Percentiles rank a stretch among this genome's conserved stretches.
These are phyloP conservation scores for Aspergillus taichungensis DNA, from an alignment of 495 filamentous ascomycete genomes.

Conservation along the genomic window DNA sequence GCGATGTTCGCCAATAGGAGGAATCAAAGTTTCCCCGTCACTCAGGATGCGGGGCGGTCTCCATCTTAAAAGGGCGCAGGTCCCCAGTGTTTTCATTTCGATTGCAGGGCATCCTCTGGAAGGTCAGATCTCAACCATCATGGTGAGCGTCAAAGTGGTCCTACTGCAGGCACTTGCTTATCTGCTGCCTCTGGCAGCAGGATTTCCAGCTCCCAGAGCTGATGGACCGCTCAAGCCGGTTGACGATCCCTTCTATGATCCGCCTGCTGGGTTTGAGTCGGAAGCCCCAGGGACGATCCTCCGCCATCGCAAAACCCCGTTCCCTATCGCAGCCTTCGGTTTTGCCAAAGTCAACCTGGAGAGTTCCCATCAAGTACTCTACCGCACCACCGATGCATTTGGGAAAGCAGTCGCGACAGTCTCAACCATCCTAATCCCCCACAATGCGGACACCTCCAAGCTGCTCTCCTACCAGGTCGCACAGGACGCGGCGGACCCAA, in stretches of 20 bases:
- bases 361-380: conserved; percentile 41
- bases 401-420: conserved; percentile 39
- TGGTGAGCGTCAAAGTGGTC: no score
- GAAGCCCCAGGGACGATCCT: conserved; percentile 34
- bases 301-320: conserved; percentile 25
- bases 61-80: no score
- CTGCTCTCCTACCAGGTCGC: conserved; percentile 39
- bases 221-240: conserved; percentile 5
- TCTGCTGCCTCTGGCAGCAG: no score
- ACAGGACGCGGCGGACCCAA: conserved; percentile 33
- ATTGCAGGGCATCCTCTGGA: no score
- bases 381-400: conserved; percentile 37
- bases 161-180: no score
- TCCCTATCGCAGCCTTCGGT: conserved; percentile 23
- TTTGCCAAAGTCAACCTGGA: conserved; percentile 22
- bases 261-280: conserved; percentile 29
- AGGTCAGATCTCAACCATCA: no score
- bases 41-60: no score
- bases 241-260: conserved; percentile 39
- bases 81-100: no score
- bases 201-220: no score
- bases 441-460: conserved; percentile 17
- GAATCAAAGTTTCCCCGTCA: no score
- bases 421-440: conserved; percentile 40
- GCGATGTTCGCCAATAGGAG: no score